Conservation (phyloP, 2,329 filamentous ascomycete genomes). For the Thielaviopsis populi region DNA sequence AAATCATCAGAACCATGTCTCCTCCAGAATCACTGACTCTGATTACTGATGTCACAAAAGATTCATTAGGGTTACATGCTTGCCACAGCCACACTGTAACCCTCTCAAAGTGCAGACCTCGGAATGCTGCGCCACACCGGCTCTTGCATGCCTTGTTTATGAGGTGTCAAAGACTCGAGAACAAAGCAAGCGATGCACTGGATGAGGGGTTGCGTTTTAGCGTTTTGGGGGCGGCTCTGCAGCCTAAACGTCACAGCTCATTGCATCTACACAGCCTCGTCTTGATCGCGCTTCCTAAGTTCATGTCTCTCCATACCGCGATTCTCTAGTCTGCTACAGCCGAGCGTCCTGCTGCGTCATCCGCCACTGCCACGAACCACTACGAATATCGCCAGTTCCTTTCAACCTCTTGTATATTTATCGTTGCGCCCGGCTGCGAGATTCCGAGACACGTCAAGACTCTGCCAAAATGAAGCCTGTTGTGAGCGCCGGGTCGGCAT, state of each 20-base stretch:
- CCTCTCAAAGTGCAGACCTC: neutral
- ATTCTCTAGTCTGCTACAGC: neutral
- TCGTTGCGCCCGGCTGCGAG: neutral
- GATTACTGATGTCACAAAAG: neutral
- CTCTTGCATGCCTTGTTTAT: neutral
- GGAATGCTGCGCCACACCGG: neutral
- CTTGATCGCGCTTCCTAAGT: neutral
- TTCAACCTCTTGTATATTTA: neutral
- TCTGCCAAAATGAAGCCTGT: constrained; percentile 75
- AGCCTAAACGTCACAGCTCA: constrained; percentile 1
- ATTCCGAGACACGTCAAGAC: neutral
- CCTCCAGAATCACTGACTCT: too few relatives aligned
- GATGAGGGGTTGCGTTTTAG: neutral
- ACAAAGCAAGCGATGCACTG: neutral
- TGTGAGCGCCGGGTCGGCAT: constrained; percentile 81
- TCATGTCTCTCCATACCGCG: neutral
- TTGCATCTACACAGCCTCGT: neutral
- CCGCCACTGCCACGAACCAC: neutral
- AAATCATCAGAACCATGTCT: too few relatives aligned
- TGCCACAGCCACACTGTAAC: neutral
- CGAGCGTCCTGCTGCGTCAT: constrained; percentile 21
- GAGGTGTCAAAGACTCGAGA: neutral
- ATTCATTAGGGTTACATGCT: neutral
- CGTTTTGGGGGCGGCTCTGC: neutral
- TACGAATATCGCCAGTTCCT: too few relatives aligned